phyloP scores from a whole-genome alignment of 2,329 filamentous ascomycete genomes.

The Zymoseptoria brevis region DNA sequence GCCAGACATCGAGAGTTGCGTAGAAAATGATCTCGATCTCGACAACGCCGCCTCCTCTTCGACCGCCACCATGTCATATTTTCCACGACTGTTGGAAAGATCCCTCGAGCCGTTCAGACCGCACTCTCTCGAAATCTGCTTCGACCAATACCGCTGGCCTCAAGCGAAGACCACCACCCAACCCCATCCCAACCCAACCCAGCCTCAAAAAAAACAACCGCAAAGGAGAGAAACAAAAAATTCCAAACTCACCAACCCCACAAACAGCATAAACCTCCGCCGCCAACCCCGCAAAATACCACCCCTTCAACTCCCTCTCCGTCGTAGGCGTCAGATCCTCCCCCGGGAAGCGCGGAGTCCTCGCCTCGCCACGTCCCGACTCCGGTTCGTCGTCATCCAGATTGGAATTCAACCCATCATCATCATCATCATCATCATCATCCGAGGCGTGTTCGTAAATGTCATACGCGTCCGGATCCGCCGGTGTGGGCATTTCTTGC shows the following conservation, averaged over 20 bases:
- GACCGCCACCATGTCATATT: background rate
- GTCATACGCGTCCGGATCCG: background rate
- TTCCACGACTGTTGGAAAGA: too few species aligned
- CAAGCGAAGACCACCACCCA: too few species aligned
- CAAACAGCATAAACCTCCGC: slow-evolving; percentile 93
- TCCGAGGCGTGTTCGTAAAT: background rate
- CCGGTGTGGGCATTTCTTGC: too few species aligned
- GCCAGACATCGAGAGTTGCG: background rate
- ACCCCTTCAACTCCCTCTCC: slow-evolving; percentile 22
- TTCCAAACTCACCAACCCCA: slow-evolving; percentile 56
- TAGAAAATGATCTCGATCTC: background rate
- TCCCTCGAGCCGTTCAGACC: too few species aligned
- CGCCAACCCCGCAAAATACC: slow-evolving; percentile 48
- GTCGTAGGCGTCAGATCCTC: slow-evolving; percentile 22
- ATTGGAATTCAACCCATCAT: background rate
- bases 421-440: too few species aligned
- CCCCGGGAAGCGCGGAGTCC: slow-evolving; percentile 18
- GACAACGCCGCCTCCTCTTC: background rate
- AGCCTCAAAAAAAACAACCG: background rate
- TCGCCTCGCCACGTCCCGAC: background rate
- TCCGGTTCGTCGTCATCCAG: background rate
- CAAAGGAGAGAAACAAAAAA: background rate
- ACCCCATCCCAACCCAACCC: too few species aligned
- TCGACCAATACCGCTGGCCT: too few species aligned
- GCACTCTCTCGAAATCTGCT: too few species aligned